Evolutionary conservation across 352 stramenopile genomes (phyloP).

Genomic region (Globisporangium cederbergense): DNA sequence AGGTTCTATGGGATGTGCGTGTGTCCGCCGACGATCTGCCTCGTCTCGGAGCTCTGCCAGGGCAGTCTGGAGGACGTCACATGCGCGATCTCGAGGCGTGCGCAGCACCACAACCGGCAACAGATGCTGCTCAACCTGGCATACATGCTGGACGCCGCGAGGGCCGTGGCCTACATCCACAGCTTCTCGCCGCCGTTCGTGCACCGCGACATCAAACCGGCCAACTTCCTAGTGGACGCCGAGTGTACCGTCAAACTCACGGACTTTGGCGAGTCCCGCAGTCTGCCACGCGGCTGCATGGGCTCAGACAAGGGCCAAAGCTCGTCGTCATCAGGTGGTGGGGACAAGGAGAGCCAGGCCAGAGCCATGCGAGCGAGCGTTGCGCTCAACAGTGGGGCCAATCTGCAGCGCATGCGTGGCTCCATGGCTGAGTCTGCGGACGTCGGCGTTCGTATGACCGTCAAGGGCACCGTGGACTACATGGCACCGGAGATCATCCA

Average conservation of each 20-base stretch:
- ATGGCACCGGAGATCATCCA: slow-evolving; percentile 83
- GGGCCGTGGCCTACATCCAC: slow-evolving; percentile 68
- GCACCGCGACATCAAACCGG: slow-evolving; percentile 73
- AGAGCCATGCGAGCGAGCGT: slow-evolving; percentile 27
- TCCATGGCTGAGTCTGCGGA: slow-evolving; percentile 16
- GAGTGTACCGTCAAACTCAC: slow-evolving; percentile 61
- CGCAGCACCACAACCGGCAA: slow-evolving; percentile 39
- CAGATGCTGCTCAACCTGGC: slow-evolving; percentile 56
- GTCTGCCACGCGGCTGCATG: slow-evolving; percentile 32
- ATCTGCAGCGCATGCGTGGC: slow-evolving; percentile 25
- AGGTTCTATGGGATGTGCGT: slow-evolving; percentile 66
- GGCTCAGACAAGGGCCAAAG: slow-evolving; percentile 23
- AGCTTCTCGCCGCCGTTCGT: slow-evolving; percentile 71
- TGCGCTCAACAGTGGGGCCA: slow-evolving; percentile 28
- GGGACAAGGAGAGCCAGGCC: slow-evolving; percentile 13
- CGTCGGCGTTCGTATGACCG: slow-evolving; percentile 31
- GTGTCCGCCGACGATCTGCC: slow-evolving; percentile 56
- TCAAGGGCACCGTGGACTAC: slow-evolving; percentile 73
- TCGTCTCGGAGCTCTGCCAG: slow-evolving; percentile 67
- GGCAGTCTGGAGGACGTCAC: slow-evolving; percentile 58
- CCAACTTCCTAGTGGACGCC: slow-evolving; percentile 71
- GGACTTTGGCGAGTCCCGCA: slow-evolving; percentile 68
- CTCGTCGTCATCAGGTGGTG: neutral
- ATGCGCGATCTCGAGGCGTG: slow-evolving; percentile 29
- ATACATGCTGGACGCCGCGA: slow-evolving; percentile 63